phyloP scores from a whole-genome alignment of 1,284 basidiomycete species.

The Phlebopus sp. region DNA sequence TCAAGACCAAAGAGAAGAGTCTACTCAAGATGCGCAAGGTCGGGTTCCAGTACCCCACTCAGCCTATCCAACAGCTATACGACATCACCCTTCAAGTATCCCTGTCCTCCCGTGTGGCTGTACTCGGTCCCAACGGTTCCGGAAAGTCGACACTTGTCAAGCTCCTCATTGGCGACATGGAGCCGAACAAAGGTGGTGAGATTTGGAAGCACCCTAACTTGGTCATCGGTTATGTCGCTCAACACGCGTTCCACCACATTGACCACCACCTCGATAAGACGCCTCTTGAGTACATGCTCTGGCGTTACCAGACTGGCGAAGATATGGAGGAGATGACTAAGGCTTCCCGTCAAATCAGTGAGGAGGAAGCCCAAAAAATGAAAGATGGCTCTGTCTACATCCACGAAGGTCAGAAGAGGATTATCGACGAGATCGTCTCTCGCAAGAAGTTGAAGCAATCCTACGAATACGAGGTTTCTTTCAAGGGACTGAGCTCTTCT shows the following conservation, averaged over 20 bases:
- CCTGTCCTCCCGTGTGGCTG: slow-evolving; percentile 93
- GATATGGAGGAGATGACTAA: slow-evolving; percentile 96
- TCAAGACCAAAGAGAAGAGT: slow-evolving; percentile 99
- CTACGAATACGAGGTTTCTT: slow-evolving; percentile 95
- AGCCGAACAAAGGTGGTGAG: slow-evolving; percentile 94
- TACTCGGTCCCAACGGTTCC: slow-evolving; percentile 96
- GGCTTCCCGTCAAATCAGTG: slow-evolving; percentile 83
- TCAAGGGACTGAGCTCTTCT: slow-evolving; percentile 89
- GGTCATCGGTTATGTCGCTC: slow-evolving; percentile 98
- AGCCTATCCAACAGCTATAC: slow-evolving; percentile 85
- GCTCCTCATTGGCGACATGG: slow-evolving; percentile 96
- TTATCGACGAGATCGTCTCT: slow-evolving; percentile 87
- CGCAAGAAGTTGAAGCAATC: slow-evolving; percentile 99
- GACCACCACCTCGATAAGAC: slow-evolving; percentile 98
- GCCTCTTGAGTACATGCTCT: slow-evolving; percentile 97
- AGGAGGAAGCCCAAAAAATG: slow-evolving; percentile 94
- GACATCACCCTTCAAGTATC: slow-evolving; percentile 97
- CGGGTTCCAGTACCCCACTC: slow-evolving; percentile 93
- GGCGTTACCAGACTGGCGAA: slow-evolving; percentile 99
- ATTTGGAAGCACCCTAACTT: slow-evolving; percentile 99
- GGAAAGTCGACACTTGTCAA: slow-evolving; percentile 99
- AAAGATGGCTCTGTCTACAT: slow-evolving; percentile 87
- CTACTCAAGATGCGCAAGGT: slow-evolving; percentile 98
- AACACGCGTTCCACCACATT: slow-evolving; percentile 99
- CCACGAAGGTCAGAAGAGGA: slow-evolving; percentile 91